These are phyloP conservation scores for Torulaspora gathmanii DNA, from an alignment of 805 yeast species.

Conservation along the genomic window DNA sequence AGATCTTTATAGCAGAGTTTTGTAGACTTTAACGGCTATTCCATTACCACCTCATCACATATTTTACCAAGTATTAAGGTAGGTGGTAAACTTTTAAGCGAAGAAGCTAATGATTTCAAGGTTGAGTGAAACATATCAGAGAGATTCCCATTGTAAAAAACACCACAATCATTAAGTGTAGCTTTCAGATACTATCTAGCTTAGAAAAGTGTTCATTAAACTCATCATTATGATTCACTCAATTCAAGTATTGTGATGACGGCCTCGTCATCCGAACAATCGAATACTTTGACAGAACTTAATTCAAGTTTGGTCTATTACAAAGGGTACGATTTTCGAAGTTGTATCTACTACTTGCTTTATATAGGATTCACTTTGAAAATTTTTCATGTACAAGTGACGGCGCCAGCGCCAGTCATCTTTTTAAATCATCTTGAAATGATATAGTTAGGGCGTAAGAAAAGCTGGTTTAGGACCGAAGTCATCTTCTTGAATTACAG, in stretches of 20 bases:
- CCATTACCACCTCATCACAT: conserved; percentile 1
- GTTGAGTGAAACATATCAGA: conserved; percentile 17
- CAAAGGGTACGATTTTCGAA: too few relatives aligned
- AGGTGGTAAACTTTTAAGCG: neutral
- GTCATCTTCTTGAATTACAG: conserved; percentile 92
- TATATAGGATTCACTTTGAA: neutral
- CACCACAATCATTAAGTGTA: conserved; percentile 31
- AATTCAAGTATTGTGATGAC: conserved; percentile 2
- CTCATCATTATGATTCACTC: conserved; percentile 27
- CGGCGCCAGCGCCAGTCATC: neutral
- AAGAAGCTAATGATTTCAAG: neutral
- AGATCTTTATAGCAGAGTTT: conserved; percentile 10
- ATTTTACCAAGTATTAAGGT: neutral
- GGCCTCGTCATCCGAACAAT: conserved; percentile 7
- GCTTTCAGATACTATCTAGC: conserved; percentile 39
- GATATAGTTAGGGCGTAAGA: conserved; percentile 14
- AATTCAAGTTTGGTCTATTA: neutral
- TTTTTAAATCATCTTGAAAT: neutral
- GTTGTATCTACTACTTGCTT: neutral
- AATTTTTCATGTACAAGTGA: neutral
- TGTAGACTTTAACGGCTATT: conserved; percentile 15
- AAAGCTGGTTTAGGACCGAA: conserved; percentile 75
- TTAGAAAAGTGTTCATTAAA: conserved; percentile 27
- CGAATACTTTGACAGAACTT: neutral
- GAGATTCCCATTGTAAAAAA: conserved; percentile 23